phyloP scores from a whole-genome alignment of 306 rosid genomes.

The Medicago ruthenica region DNA sequence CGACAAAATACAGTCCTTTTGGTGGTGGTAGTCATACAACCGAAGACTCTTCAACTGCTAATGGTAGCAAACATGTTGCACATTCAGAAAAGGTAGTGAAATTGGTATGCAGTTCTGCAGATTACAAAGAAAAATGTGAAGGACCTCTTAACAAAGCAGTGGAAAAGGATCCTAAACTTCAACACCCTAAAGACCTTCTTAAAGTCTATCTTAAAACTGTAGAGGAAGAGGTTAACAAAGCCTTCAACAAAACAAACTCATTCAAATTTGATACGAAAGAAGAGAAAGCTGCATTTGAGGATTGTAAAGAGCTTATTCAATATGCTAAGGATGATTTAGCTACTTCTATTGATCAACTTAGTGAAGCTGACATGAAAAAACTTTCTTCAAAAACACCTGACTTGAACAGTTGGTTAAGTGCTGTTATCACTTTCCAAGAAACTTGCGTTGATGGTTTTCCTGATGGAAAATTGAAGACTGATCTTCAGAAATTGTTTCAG shows the following conservation, averaged over 20 bases:
- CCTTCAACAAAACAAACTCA: constrained; percentile 39
- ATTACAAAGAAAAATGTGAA: constrained; percentile 65
- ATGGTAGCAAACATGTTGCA: neutral
- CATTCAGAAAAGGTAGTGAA: constrained; percentile 43
- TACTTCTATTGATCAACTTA: constrained; percentile 39
- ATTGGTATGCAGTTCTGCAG: constrained; percentile 56
- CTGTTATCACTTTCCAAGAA: constrained; percentile 76
- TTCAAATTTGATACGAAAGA: constrained; percentile 45
- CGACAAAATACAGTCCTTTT: neutral
- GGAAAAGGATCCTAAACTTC: neutral
- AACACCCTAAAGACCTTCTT: constrained; percentile 65
- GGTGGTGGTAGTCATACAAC: neutral
- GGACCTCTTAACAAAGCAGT: constrained; percentile 46
- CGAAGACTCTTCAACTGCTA: neutral
- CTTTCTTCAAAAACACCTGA: constrained; percentile 46
- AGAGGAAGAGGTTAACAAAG: constrained; percentile 49
- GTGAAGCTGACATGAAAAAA: neutral
- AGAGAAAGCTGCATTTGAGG: constrained; percentile 73
- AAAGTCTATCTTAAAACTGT: constrained; percentile 51
- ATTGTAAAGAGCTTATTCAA: constrained; percentile 58
- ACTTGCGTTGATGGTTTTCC: constrained; percentile 83
- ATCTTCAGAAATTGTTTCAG: constrained; percentile 44
- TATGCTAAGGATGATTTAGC: constrained; percentile 64
- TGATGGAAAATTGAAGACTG: constrained; percentile 57
- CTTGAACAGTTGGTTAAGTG: constrained; percentile 83